Conservation (phyloP, 2,329 filamentous ascomycete genomes). For the Aspergillus japonicus region DNA sequence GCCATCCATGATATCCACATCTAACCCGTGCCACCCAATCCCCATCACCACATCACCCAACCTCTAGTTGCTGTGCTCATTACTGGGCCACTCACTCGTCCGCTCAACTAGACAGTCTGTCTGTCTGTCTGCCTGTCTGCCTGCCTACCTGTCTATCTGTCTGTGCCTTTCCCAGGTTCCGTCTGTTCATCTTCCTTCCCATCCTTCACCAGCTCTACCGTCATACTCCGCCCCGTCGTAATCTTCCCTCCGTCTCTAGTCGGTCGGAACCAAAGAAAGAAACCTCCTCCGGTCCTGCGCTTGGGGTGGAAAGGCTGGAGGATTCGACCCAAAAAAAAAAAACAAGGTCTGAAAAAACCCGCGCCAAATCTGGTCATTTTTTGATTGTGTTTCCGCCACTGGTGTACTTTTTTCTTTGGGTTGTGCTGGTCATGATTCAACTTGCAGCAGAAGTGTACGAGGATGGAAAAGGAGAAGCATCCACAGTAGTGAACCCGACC, state of each 20-base stretch:
- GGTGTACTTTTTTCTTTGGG: not conserved
- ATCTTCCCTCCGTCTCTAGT: conserved; percentile 19
- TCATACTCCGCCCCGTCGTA: conserved; percentile 8
- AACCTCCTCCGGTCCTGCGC: not conserved
- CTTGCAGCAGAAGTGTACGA: not conserved
- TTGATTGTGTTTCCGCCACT: not conserved
- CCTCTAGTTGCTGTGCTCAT: no score
- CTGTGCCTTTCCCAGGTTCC: not conserved
- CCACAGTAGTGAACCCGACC: not conserved
- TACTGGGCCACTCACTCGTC: no score
- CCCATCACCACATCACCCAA: no score
- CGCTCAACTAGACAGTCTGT: not conserved
- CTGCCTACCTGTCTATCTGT: not conserved
- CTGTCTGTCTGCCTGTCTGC: not conserved
- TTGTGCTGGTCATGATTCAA: not conserved
- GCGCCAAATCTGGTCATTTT: not conserved
- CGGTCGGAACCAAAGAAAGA: conserved; percentile 17
- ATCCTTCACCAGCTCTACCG: conserved; percentile 8
- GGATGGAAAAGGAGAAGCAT: not conserved
- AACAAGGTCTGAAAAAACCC: not conserved
- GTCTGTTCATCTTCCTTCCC: conserved; percentile 5
- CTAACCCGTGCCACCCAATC: no score
- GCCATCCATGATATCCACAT: no score
- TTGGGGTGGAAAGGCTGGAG: not conserved
- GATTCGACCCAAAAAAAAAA: not conserved